A percentile compares a stretch with the other conserved stretches of the same genome.
Evolutionary conservation across 805 yeast genomes (phyloP).

Genomic region (Candida pini): DNA sequence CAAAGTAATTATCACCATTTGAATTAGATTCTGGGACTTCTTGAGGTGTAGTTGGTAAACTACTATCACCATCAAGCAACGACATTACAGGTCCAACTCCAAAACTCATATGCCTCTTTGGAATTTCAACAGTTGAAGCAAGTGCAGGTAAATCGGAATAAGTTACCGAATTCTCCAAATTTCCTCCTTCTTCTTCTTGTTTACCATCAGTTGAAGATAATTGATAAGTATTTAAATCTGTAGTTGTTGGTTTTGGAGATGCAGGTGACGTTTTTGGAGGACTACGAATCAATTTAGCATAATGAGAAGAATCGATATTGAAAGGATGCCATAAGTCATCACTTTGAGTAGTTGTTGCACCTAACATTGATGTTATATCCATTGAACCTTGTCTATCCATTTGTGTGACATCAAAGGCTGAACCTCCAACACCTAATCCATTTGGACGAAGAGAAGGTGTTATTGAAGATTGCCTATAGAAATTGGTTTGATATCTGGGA

Average conservation of each 20-base stretch:
- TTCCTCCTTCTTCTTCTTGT: not conserved
- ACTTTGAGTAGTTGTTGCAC: slow-evolving; percentile 3
- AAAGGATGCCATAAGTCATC: slow-evolving; percentile 23
- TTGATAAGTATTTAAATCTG: not conserved
- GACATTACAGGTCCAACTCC: slow-evolving; percentile 25
- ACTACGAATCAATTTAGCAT: not conserved
- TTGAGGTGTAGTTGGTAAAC: not conserved
- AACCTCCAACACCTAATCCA: slow-evolving; percentile 1
- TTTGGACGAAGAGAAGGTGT: not conserved
- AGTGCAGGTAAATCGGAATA: slow-evolving; percentile 1
- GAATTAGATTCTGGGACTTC: too few relatives aligned
- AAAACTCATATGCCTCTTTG: slow-evolving; percentile 17
- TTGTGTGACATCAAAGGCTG: not conserved
- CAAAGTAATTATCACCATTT: too few relatives aligned
- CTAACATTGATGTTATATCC: slow-evolving; percentile 20
- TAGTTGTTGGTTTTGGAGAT: not conserved
- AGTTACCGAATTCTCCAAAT: not conserved
- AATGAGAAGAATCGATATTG: slow-evolving; percentile 2
- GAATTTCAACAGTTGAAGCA: not conserved
- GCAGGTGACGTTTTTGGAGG: too few relatives aligned
- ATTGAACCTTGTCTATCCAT: slow-evolving; percentile 14
- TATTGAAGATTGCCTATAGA: not conserved
- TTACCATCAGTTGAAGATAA: not conserved
- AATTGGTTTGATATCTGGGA: not conserved
- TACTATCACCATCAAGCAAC: slow-evolving; percentile 2